Base-by-base conservation (phyloP, 495 filamentous ascomycete genomes). In the Clohesyomyces aquaticus region DNA sequence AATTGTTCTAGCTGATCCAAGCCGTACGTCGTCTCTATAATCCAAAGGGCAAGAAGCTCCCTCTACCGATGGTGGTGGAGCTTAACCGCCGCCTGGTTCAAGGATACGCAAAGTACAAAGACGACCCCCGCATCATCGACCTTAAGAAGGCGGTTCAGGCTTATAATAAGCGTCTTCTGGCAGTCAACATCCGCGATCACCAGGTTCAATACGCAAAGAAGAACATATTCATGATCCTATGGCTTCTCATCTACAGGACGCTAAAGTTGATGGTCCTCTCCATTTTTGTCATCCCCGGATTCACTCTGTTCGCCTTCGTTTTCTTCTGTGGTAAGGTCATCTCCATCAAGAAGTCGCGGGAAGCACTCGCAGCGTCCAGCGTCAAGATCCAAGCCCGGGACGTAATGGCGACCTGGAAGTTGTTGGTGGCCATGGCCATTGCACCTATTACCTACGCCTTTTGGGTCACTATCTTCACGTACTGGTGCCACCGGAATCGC, bases 381-480 rank as follows among this genome's bases (percentile, higher is more conserved):
- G 94, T 99, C 65, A 99, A 99, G 73, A 83, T 99, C 26, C 88
- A 95, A 73, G 94, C 90, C 18, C 84, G 87, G 32, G 94, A 99
- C 74, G 94, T 99, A 23, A 93, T 99, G 80, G 94, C 94, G 0
- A 98, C 94, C 0, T 99, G 94, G 94, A 99, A 99, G 74, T 82
- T 99, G 12, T 86, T 99, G 9, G 93, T 98, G 23, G 85, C 93
- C 28, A 80, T 98, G 70, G 91, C 87, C 14, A 86, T 99, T 68
- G 90, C 93, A 6, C 94, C 94, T 0, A 77, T 91, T 4, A 80
- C 96, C 3, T 97, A 98, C 74, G 86, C 87, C 57, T 80, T 85
- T 38, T 97, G 96, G 75, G 89, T 89, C 4, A 75, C 82, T 27
- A 55, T 87, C 9, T 82, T 96, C 32, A 89, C 88, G 12, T 85